Base-by-base conservation (phyloP, 2,329 filamentous ascomycete species). In the Diaporthe ilicicola region DNA sequence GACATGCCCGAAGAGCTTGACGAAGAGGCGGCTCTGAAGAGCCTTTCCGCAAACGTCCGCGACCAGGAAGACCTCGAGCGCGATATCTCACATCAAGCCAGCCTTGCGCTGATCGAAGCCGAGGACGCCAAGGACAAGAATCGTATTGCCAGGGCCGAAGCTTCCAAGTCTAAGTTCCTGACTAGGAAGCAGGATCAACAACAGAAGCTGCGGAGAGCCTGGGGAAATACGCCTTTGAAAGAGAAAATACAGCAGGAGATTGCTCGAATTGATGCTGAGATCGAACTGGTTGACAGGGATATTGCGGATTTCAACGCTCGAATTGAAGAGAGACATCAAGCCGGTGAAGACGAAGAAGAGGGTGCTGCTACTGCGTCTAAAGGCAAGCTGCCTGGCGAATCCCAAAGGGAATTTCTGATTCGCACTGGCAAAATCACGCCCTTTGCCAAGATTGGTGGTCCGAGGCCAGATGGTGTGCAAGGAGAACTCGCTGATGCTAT, bases 391-490 rank as follows among this genome's bases (percentile, higher is more conserved):
- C 90, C 93, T 1, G 93, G 93, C 72, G 96, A 98, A 83, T 94
- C 89, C 29, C 91, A 94, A 72, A 90, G 95, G 64, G 95, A 97
- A 56, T 99, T 93, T 79, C 88, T 99, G 56, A 96, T 99, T 61
- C 91, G 96, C 34, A 99, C 95, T 0, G 96, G 96, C 73, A 98
- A 98, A 82, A 98, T 99, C 75, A 99, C 96, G 0, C 96, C 96
- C 0, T 99, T 99, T 77, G 93, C 94, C 9, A 93, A 92, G 74
- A 88, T 97, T 76, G 90, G 90, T 32, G 87, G 89, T 17, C 86
- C 89, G n/a, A 83, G 90, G 1, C 86, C 86, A 4, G 84, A 89
- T 34, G 89, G 88, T 3, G 86, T 90, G 3, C 86, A 91, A 54
- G 92, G 92, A 2, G 91, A 91, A 72, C 84, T 97, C 19, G 92